A percentile compares a stretch with the other conserved stretches of the same genome.
phyloP scores from a whole-genome alignment of 2,329 filamentous ascomycete species.

The Cercospora sp. region DNA sequence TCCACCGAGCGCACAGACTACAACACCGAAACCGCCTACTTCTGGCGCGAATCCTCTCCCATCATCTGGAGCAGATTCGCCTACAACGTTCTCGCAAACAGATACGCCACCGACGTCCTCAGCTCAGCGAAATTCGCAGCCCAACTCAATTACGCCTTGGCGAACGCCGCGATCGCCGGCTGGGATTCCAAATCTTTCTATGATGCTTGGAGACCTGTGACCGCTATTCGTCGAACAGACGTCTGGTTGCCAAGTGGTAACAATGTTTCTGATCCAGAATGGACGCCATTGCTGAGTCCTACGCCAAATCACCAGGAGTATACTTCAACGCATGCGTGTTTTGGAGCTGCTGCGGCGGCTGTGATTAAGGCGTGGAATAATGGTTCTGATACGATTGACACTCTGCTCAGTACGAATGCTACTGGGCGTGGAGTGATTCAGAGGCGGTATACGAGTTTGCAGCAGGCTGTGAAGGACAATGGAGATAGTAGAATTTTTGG shows the following conservation, averaged over 20 bases:
- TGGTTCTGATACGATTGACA: conserved; percentile 27
- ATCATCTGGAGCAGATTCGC: conserved; percentile 36
- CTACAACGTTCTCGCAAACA: conserved; percentile 30
- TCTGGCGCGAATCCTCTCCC: conserved; percentile 35
- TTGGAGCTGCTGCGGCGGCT: conserved; percentile 34
- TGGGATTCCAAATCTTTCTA: conserved; percentile 35
- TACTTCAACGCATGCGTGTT: conserved; percentile 35
- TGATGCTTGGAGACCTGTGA: conserved; percentile 34
- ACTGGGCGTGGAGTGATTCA: conserved; percentile 33
- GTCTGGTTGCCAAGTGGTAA: conserved; percentile 31
- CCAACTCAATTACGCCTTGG: conserved; percentile 36
- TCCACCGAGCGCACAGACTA: conserved; percentile 32
- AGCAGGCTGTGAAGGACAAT: conserved; percentile 34
- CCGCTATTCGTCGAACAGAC: conserved; percentile 27
- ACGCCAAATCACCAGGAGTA: conserved; percentile 38
- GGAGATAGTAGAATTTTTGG: conserved; percentile 36
- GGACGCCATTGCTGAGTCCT: conserved; percentile 32
- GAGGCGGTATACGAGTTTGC: conserved; percentile 32
- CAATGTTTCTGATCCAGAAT: conserved; percentile 29
- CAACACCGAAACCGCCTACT: conserved; percentile 35
- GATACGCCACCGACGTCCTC: conserved; percentile 30
- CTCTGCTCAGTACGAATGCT: conserved; percentile 34
- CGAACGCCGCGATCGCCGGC: conserved; percentile 36
- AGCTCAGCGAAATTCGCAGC: conserved; percentile 36
- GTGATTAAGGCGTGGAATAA: conserved; percentile 32